A percentile compares a stretch with the other conserved stretches of the same genome.
Evolutionary conservation across 2,329 filamentous ascomycete genomes (phyloP).

Genomic region (Remersonia thermophila): DNA sequence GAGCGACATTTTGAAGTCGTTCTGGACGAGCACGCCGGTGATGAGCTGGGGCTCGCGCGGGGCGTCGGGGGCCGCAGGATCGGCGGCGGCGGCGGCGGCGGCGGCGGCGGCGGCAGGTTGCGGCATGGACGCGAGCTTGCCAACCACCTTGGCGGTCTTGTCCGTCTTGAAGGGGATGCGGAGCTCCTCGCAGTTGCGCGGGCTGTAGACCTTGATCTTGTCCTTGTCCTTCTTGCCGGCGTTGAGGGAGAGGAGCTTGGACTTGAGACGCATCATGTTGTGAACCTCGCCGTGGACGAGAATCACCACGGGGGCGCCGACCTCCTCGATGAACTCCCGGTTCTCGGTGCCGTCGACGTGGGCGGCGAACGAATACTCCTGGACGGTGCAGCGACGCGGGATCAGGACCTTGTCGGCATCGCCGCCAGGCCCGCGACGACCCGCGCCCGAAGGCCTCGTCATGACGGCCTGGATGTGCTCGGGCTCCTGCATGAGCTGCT

Average conservation of each 20-base stretch:
- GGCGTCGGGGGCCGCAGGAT: conserved; percentile 19
- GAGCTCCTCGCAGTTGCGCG: conserved; percentile 88
- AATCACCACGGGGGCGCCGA: conserved; percentile 85
- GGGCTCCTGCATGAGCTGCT: conserved; percentile 87
- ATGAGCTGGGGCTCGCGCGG: conserved; percentile 44
- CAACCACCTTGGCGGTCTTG: conserved; percentile 92
- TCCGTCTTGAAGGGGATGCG: conserved; percentile 91
- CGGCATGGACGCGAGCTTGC: conserved; percentile 72
- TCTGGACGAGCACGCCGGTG: conserved; percentile 86
- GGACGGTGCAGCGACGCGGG: conserved; percentile 79
- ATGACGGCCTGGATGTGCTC: conserved; percentile 92
- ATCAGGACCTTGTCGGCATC: conserved; percentile 86
- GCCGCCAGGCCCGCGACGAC: conserved; percentile 49
- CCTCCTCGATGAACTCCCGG: conserved; percentile 90
- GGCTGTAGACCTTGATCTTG: conserved; percentile 86
- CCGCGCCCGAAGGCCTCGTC: conserved; percentile 55
- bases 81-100: conserved; percentile 19
- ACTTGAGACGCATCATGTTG: conserved; percentile 96
- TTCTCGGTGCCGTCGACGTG: conserved; percentile 96
- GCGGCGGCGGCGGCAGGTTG: conserved; percentile 41
- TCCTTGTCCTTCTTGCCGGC: conserved; percentile 63
- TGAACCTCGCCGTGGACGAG: conserved; percentile 94
- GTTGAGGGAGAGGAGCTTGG: conserved; percentile 86
- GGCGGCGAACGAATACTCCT: conserved; percentile 90
- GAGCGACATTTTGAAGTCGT: conserved; percentile 91